Conservation (phyloP, 2,329 filamentous ascomycete species). For the Fusarium bactridioides region DNA sequence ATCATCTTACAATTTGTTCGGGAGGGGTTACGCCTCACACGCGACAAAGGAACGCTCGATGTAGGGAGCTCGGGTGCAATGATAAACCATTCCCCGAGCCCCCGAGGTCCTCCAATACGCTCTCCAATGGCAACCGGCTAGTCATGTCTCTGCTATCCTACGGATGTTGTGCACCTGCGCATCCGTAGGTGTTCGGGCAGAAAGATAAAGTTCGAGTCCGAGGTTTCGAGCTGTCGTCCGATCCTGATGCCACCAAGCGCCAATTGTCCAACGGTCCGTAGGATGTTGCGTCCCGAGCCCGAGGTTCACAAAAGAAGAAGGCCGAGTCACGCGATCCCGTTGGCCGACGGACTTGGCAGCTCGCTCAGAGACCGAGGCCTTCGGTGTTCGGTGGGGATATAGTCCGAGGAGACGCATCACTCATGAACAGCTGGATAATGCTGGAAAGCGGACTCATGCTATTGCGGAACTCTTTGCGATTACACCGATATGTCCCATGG, state of each 20-base stretch:
- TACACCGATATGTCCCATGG: neutral
- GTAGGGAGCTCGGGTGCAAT: neutral
- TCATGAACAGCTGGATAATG: neutral
- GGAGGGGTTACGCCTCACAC: neutral
- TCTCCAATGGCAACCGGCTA: neutral
- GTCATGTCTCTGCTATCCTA: neutral
- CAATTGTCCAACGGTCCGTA: neutral
- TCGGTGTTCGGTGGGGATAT: neutral
- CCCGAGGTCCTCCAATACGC: neutral
- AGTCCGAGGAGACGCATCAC: neutral
- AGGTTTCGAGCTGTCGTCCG: neutral
- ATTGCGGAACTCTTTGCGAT: rapidly evolving
- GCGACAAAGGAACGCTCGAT: neutral
- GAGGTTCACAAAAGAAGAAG: neutral
- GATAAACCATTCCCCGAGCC: rapidly evolving
- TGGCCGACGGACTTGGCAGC: neutral
- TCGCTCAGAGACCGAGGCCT: neutral
- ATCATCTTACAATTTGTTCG: neutral
- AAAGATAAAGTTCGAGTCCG: neutral
- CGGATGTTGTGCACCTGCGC: neutral
- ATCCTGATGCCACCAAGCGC: neutral
- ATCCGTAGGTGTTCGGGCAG: neutral
- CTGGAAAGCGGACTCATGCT: rapidly evolving
- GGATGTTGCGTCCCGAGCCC: neutral
- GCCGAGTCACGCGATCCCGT: neutral